phyloP scores from a whole-genome alignment of 441 rosid genomes.

The Populus hybrid region DNA sequence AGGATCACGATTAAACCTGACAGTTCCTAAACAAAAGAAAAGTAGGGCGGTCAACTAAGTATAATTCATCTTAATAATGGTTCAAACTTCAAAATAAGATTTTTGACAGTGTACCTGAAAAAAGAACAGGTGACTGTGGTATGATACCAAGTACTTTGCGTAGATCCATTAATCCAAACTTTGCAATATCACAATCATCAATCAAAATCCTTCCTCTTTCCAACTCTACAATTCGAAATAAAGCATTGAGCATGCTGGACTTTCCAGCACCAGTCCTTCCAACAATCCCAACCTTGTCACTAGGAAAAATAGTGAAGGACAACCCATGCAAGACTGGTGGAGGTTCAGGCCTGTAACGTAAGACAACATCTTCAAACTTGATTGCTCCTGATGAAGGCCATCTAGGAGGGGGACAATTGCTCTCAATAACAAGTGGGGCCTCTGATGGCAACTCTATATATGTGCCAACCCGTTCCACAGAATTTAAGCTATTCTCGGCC shows the following conservation, averaged over 20 bases:
- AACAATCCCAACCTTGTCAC: constrained; percentile 86
- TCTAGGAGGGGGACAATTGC: constrained; percentile 79
- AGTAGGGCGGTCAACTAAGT: constrained; percentile 4
- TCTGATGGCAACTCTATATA: constrained; percentile 85
- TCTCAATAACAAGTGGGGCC: constrained; percentile 70
- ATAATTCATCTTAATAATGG: not conserved
- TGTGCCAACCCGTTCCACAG: constrained; percentile 84
- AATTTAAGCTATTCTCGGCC: constrained; percentile 88
- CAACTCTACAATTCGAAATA: constrained; percentile 83
- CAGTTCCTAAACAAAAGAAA: constrained; percentile 54
- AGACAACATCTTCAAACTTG: constrained; percentile 77
- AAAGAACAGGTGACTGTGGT: constrained; percentile 93
- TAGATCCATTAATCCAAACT: constrained; percentile 77
- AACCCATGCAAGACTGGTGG: constrained; percentile 86
- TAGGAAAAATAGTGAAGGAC: constrained; percentile 67
- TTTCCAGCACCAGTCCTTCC: constrained; percentile 99
- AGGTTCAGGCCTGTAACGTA: constrained; percentile 85
- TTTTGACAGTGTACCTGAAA: constrained; percentile 58
- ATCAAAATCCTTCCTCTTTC: constrained; percentile 81
- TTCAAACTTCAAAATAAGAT: not conserved
- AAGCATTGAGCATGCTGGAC: constrained; percentile 90
- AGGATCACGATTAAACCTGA: constrained; percentile 94
- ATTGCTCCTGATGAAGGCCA: constrained; percentile 96
- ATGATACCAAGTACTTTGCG: constrained; percentile 92
- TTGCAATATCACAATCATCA: constrained; percentile 69